phyloP scores from a whole-genome alignment of 164 flowering plant genomes.

The Piper longum region DNA sequence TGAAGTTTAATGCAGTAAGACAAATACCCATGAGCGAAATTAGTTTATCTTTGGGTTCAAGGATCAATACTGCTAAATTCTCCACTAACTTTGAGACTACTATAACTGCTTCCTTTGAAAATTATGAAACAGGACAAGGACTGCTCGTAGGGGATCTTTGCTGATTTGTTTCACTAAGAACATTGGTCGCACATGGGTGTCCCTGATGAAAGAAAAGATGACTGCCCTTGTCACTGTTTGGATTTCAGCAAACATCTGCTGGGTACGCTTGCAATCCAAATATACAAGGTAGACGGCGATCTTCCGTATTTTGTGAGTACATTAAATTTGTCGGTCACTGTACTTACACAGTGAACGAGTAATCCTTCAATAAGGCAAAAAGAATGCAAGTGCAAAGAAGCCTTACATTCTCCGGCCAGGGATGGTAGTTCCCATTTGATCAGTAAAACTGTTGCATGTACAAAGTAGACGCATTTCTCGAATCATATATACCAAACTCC shows the following conservation, averaged over 20 bases:
- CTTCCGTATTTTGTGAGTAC: not conserved
- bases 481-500: not conserved
- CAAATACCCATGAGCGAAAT: slow-evolving; percentile 2
- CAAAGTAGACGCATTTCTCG: no score
- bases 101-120: slow-evolving; percentile 62
- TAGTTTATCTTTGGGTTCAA: not conserved
- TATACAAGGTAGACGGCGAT: not conserved
- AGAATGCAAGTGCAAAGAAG: not conserved
- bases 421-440: not conserved
- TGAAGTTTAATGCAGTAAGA: slow-evolving; percentile 9
- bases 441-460: not conserved
- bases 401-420: not conserved
- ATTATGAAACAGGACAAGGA: slow-evolving; percentile 38
- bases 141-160: slow-evolving; percentile 9
- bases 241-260: not conserved
- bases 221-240: not conserved
- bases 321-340: not conserved
- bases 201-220: not conserved
- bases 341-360: not conserved
- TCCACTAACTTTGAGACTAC: slow-evolving; percentile 8
- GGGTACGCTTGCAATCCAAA: not conserved
- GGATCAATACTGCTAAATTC: slow-evolving; percentile 1
- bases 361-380: not conserved
- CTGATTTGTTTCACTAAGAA: slow-evolving; percentile 14
- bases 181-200: slow-evolving; percentile 18